Evolutionary conservation across 345 rosid species (phyloP), one percentile per base, ranked within the genome.

Genomic region (Erodium maritimum): DNA sequence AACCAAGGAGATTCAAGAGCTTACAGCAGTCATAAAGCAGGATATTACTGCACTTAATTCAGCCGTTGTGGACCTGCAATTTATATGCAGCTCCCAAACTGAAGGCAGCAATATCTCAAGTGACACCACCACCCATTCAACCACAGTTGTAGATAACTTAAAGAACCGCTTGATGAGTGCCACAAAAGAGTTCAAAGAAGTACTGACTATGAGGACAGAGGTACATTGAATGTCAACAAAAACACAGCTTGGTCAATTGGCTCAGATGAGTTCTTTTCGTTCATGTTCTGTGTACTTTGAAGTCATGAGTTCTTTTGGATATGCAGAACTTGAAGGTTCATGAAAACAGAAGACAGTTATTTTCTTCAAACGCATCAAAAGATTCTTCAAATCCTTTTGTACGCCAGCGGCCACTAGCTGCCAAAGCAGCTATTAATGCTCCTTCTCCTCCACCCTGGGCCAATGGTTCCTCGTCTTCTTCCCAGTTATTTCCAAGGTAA

Each of bases 111-210:
- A 58, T 57, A 66, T 75, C 56, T 82, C 87, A 14, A 79, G 74
- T 52, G 84, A 82, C 75, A 82, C 87, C 17, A 69, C 82, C 57
- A 79, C 73, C 45, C 84, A 82, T 69, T 79, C 87, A 50, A 79
- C 84, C 48, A 77, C 87, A 7, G 84, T 82, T 23, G 87, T 79
- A 19, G 87, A 77, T 46, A 78, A 77, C 82, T 79, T 67, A 79
- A 29, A 29, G 9, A 82, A 79, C 52, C 84, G 84, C 59, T 61
- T 82, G 74, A 79, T 82, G 87, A 71, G 77, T 1, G 69, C 87
- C 56, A 82, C 87, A 24, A 82, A 82, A 62, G 87, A 82, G 77
- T 82, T 82, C 33, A 82, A 82, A 68, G 87, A 82, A 52, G 84
- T 82, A 60, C 74, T 82, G 19, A 82, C 84, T 21, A 77, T 75